Percentiles rank a stretch among this genome's conserved stretches.
Evolutionary conservation across 2,329 filamentous ascomycete species (phyloP).

Genomic region (Alternaria atra): DNA sequence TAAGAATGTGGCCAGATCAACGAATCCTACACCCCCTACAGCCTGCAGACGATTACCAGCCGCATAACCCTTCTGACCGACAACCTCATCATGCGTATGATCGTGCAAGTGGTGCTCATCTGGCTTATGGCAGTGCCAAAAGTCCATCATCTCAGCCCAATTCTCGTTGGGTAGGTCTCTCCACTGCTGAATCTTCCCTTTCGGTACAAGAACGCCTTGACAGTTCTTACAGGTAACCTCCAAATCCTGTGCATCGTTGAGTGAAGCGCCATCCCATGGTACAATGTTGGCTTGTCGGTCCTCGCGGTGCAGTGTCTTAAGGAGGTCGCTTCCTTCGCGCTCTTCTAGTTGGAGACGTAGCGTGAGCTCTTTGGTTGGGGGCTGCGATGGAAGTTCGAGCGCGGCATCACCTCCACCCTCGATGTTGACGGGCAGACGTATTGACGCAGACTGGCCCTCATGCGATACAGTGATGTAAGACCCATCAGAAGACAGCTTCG

Average conservation of each 20-base stretch:
- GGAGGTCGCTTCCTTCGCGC: conserved; percentile 42
- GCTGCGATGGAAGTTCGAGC: conserved; percentile 60
- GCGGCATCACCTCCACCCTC: conserved; percentile 55
- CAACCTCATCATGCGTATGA: conserved; percentile 47
- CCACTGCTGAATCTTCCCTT: conserved; percentile 64
- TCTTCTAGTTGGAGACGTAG: conserved; percentile 64
- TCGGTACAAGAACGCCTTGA: conserved; percentile 24
- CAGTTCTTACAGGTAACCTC: conserved; percentile 43
- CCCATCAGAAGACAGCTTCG: conserved; percentile 56
- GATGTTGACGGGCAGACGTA: conserved; percentile 59
- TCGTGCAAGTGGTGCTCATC: conserved; percentile 66
- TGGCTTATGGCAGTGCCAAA: conserved; percentile 99
- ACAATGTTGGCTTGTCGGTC: conserved; percentile 49
- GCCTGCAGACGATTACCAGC: conserved; percentile 78
- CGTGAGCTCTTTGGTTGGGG: conserved; percentile 60
- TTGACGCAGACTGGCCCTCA: conserved; percentile 55
- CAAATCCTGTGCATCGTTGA: conserved; percentile 34
- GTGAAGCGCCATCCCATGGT: conserved; percentile 55
- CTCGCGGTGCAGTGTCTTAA: conserved; percentile 39
- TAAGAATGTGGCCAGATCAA: conserved; percentile 82
- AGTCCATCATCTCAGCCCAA: conserved; percentile 99
- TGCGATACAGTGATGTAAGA: conserved; percentile 56
- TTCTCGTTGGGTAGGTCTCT: conserved; percentile 95
- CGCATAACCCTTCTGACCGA: conserved; percentile 73
- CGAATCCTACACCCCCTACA: conserved; percentile 73